Conservation (phyloP, 2,329 filamentous ascomycete genomes). For the Phoma sp. region DNA sequence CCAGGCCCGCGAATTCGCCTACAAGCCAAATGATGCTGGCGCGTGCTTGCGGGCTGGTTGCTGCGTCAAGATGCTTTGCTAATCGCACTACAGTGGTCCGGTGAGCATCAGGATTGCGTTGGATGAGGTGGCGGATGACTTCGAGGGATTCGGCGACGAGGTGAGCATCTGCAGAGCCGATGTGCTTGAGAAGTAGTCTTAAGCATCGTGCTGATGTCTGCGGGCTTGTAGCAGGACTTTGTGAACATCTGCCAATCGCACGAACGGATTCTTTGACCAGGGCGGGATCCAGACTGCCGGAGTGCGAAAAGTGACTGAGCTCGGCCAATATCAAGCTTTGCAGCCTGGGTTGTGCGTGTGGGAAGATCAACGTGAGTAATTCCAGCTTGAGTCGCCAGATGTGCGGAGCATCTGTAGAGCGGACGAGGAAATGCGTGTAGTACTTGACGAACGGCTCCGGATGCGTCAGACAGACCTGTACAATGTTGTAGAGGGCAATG, state of each 20-base stretch:
- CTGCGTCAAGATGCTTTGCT: conserved; percentile 89
- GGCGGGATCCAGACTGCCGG: conserved; percentile 75
- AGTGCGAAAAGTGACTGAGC: conserved; percentile 95
- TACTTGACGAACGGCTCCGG: conserved; percentile 87
- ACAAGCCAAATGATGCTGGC: conserved; percentile 98
- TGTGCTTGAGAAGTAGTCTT: conserved; percentile 81
- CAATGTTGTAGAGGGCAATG: conserved; percentile 91
- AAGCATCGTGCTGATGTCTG: conserved; percentile 75
- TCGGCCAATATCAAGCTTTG: conserved; percentile 92
- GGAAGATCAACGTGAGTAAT: conserved; percentile 88
- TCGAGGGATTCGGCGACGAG: conserved; percentile 92
- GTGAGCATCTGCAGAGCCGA: conserved; percentile 85
- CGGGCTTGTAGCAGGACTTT: conserved; percentile 57
- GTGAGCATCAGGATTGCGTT: conserved; percentile 84
- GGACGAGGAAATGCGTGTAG: conserved; percentile 87
- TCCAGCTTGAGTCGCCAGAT: conserved; percentile 95
- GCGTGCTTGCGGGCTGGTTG: conserved; percentile 84
- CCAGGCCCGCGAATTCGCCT: conserved; percentile 85
- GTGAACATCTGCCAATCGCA: conserved; percentile 92
- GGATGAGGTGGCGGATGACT: conserved; percentile 93
- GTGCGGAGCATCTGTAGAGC: conserved; percentile 76
- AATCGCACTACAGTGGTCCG: conserved; percentile 84
- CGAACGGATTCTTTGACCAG: conserved; percentile 89
- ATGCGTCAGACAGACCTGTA: conserved; percentile 81
- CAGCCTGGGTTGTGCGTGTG: conserved; percentile 74